Percentiles rank a stretch among this genome's conserved stretches.
Conservation (phyloP, 164 flowering plant genomes). For the Stephania yunnanensis region DNA sequence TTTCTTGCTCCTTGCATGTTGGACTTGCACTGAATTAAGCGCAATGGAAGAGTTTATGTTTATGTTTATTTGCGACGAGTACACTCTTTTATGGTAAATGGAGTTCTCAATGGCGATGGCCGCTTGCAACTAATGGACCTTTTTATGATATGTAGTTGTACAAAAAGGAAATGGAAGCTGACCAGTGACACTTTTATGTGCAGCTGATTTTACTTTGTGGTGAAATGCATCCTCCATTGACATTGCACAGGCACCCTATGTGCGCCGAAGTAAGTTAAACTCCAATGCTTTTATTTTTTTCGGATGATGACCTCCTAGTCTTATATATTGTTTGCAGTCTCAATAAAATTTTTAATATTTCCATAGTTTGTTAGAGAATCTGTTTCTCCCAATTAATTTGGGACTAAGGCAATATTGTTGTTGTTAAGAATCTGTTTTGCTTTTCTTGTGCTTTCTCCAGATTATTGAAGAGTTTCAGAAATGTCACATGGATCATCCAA, state of each 20-base stretch:
- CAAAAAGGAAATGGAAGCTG: neutral
- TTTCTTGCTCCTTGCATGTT: neutral
- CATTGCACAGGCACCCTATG: slow-evolving; percentile 73
- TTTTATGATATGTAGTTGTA: neutral
- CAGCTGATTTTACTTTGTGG: neutral
- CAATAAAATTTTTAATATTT: neutral
- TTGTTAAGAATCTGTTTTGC: neutral
- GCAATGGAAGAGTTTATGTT: too few species aligned
- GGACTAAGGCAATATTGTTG: neutral
- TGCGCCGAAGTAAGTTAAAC: slow-evolving; percentile 55
- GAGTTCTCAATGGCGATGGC: neutral
- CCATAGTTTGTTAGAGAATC: neutral
- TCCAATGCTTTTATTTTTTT: neutral
- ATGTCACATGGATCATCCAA: slow-evolving; percentile 86
- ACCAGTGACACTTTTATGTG: slow-evolving; percentile 3
- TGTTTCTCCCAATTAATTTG: neutral
- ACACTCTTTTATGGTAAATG: neutral
- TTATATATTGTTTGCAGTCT: neutral
- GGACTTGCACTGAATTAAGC: neutral
- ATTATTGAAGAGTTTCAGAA: slow-evolving; percentile 84
- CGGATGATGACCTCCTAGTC: neutral
- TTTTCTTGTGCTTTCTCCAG: slow-evolving; percentile 28
- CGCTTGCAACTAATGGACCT: neutral
- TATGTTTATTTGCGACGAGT: neutral
- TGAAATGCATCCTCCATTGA: slow-evolving; percentile 69